Base-by-base conservation (phyloP, 1,284 basidiomycete genomes). In the Bjerkandera adusta region DNA sequence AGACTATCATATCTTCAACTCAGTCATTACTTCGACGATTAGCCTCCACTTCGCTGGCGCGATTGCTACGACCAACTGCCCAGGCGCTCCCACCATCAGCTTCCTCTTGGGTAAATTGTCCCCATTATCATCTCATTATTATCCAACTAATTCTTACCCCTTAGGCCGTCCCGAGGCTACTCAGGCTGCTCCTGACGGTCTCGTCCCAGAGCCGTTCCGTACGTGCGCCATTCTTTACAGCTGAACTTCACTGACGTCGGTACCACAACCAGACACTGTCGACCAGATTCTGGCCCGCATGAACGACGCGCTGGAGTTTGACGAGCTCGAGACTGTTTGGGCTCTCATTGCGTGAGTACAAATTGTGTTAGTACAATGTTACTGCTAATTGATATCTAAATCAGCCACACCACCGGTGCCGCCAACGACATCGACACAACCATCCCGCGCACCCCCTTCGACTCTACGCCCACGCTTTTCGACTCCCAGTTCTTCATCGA, bases 401-500 rank as follows among this genome's bases (percentile, higher is more conserved):
- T n/a, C 38, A 57, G 52, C 2, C 60, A 63, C 52, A 51, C 56
- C 22, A 45, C 61, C 36, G 61, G 58, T 12, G 56, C 57, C 5
- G 53, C 57, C 29, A 59, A 64, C 44, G 55, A 61, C 41, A 38
- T 63, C 36, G 57, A 61, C 36, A 43, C 53, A 10, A 56, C 49
- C 18, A 55, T 58, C 27, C 51, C 53, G 18, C 51, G 60, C 22
- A 49, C 56, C 10, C 63, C 64, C 7, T 63, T 66, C 54, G 62
- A 65, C 50, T 63, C 61, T 22, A 66, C 64, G 10, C 62, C 64
- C 7, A 45, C 36, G 16, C 48, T 59, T 25, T 70, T 71, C 49
- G 70, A 73, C 51, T 59, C 67, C 10, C 70, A 73, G 53, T 66
- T 71, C 58, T 72, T 68, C 56, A 55, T 70, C 40, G 64, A 67